Base-by-base conservation (phyloP, 108 stramenopile species). In the Seminavis robusta region DNA sequence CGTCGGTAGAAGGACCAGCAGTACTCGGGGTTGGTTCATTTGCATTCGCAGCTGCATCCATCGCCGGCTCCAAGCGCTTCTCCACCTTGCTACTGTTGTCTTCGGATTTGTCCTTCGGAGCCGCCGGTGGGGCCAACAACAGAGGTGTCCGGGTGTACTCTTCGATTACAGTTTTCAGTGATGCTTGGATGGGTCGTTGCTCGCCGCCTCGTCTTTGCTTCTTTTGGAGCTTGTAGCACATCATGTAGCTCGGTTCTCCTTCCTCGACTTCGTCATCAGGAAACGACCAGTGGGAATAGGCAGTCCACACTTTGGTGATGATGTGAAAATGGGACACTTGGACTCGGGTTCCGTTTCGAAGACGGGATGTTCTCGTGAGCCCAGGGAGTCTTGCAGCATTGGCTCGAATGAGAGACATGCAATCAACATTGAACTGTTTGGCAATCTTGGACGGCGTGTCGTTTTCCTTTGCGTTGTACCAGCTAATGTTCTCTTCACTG, bases 281-380 rank as follows among this genome's bases (percentile, higher is more conserved):
- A 61, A 94, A 94, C 7, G 84, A 83, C 92, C 92, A 94, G 45
- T 94, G 92, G 42, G 80, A 74, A 44, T 93, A 93, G 0, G 86
- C 84, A 29, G 79, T 61, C 43, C 68, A 72, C 6, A 73, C 63
- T 26, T 69, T 63, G 9, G 83, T 84, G 13, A 66, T 61, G 7
- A 71, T 52, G 43, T 88, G 70, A 29, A 92, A 74, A 46, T 83
- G 67, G 36, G 84, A 83, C 32, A 90, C 77, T 56, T 88, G 76
- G 33, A 94, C 56, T 2, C 76, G 72, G 6, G 92, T 93, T 16
- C 88, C 87, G 16, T 55, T 72, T 60, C 71, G 80, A 13, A 88
- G 71, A 37, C 79, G 73, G 1, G 85, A 84, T 15, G 64, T 65
- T 16, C 72, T 67, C 27, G 60, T 30, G 5, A 93, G 56, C 20